Percentiles rank a stretch among this genome's conserved stretches.
Conservation (phyloP, 441 rosid genomes). For the Viola pubescens region DNA sequence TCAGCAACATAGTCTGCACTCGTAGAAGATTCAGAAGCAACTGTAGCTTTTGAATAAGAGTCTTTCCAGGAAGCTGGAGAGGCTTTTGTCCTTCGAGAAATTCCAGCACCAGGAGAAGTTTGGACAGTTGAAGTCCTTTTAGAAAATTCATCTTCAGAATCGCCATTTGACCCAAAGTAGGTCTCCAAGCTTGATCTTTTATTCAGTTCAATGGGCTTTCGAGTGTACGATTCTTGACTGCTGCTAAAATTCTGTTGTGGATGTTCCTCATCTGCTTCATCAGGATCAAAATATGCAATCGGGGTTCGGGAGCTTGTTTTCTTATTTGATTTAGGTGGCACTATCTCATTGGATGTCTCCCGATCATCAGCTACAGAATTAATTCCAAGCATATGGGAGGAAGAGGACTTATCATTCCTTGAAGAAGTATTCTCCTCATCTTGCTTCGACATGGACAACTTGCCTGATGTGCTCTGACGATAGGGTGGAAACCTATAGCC, state of each 20-base stretch:
- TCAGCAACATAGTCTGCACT: constrained; percentile 14
- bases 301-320: constrained; percentile 25
- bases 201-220: constrained; percentile 22
- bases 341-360: constrained; percentile 24
- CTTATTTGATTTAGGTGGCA: constrained; percentile 22
- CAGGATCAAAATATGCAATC: constrained; percentile 25
- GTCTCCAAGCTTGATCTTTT: constrained; percentile 25
- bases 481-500: constrained; percentile 47
- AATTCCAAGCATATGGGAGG: constrained; percentile 16
- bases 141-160: constrained; percentile 37
- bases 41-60: constrained; percentile 18
- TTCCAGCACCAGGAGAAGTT: constrained; percentile 25
- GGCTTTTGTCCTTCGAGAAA: constrained; percentile 57
- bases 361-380: constrained; percentile 20
- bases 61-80: constrained; percentile 20
- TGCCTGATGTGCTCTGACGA: constrained; percentile 18
- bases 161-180: constrained; percentile 31
- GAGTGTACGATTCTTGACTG: constrained; percentile 10
- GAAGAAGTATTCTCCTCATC: constrained; percentile 22
- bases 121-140: constrained; percentile 21
- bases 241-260: constrained; percentile 13
- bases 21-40: constrained; percentile 11
- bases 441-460: constrained; percentile 25
- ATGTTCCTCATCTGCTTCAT: constrained; percentile 31
- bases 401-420: constrained; percentile 23